Conservation (phyloP, 164 flowering plant genomes). For the Sextonia rubra region DNA sequence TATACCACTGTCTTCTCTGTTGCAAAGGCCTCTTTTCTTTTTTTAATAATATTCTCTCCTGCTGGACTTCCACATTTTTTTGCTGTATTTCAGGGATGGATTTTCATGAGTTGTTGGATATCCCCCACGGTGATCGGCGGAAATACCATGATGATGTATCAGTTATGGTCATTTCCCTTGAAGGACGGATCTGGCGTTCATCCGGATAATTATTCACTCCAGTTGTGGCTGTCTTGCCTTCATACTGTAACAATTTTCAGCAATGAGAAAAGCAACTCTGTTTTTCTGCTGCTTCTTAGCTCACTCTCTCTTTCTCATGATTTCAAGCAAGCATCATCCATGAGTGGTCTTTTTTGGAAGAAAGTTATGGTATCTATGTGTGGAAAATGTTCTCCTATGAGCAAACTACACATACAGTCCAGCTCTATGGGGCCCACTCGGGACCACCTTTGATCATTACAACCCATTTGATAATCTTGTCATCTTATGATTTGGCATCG, state of each 20-base stretch:
- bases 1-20: background rate
- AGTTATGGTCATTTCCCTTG: constrained; percentile 65
- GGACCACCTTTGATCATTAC: no score
- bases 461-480: no score
- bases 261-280: constrained; percentile 10
- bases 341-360: background rate
- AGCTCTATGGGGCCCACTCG: no score
- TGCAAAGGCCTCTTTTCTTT: background rate
- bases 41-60: background rate
- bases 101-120: constrained; percentile 63
- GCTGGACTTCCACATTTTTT: background rate
- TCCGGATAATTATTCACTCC: constrained; percentile 18
- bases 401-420: no score
- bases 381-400: background rate
- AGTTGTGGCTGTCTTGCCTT: background rate
- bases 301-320: background rate
- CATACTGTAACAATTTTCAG: constrained; percentile 19
- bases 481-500: no score
- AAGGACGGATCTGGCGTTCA: constrained; percentile 65
- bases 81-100: constrained; percentile 53
- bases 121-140: constrained; percentile 63
- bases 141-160: constrained; percentile 72
- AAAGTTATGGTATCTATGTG: background rate
- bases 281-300: background rate
- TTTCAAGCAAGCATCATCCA: background rate